A percentile compares a stretch with the other conserved stretches of the same genome.
Conservation (phyloP, 345 rosid species). For the Gossypium bickii region DNA sequence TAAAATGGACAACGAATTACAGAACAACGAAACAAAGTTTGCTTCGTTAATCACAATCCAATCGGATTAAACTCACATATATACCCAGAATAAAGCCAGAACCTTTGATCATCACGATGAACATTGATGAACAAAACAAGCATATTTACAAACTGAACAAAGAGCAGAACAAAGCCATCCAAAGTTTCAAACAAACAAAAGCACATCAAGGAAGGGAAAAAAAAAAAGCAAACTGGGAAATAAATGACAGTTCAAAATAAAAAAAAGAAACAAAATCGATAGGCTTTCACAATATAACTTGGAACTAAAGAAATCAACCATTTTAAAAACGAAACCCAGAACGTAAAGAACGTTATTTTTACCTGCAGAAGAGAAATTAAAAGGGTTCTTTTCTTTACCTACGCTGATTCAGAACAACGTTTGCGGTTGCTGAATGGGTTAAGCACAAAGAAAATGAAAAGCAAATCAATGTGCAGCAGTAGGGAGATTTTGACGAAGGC, state of each 20-base stretch:
- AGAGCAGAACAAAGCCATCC: neutral
- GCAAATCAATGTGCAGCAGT: neutral
- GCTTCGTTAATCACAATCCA: neutral
- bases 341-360: neutral
- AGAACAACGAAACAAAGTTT: neutral
- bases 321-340: neutral
- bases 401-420: neutral
- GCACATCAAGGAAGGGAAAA: neutral
- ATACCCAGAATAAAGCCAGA: constrained; percentile 1
- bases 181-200: neutral
- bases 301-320: neutral
- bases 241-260: neutral
- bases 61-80: neutral
- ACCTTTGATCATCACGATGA: neutral
- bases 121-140: neutral
- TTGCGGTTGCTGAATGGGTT: neutral
- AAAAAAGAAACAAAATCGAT: neutral
- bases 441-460: neutral
- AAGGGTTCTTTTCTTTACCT: neutral
- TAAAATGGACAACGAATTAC: neutral
- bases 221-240: neutral
- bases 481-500: neutral
- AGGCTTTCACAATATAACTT: neutral
- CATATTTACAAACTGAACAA: neutral
- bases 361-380: neutral